A percentile compares a stretch with the other conserved stretches of the same genome.
These are phyloP conservation scores for Porphyrellus cyaneotinctus DNA, from an alignment of 768 basidiomycete species.

Conservation along the genomic window DNA sequence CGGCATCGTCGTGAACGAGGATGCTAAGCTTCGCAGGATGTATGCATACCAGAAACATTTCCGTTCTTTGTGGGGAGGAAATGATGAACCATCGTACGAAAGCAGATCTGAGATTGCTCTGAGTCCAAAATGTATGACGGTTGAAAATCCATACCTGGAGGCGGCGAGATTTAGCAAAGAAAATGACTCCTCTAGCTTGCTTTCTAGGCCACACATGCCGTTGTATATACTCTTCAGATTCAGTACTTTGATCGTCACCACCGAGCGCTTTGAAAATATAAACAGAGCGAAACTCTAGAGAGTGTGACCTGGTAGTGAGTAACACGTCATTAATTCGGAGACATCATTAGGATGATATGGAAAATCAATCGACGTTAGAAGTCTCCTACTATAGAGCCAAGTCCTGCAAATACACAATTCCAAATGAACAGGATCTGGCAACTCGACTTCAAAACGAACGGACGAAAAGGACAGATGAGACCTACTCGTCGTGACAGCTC, in stretches of 20 bases:
- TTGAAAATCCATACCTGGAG: constrained; percentile 35
- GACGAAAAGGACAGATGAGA: too few relatives aligned
- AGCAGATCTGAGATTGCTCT: constrained; percentile 8
- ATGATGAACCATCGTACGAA: constrained; percentile 10
- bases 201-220: constrained; percentile 50
- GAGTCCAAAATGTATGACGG: neutral
- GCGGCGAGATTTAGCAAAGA: constrained; percentile 44
- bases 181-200: constrained; percentile 46
- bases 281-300: constrained; percentile 42
- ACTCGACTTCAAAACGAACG: neutral
- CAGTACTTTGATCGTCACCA: constrained; percentile 46
- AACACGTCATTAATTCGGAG: too few relatives aligned
- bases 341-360: too few relatives aligned
- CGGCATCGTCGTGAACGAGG: neutral
- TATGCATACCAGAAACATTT: constrained; percentile 45
- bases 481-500: neutral
- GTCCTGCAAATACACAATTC: too few relatives aligned
- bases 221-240: constrained; percentile 54
- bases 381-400: neutral
- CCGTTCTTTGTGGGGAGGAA: constrained; percentile 38
- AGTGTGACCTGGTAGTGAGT: constrained; percentile 42
- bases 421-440: neutral
- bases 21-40: neutral
- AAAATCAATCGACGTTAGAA: neutral
- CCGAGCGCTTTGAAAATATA: constrained; percentile 44